Conservation (phyloP, 2,329 filamentous ascomycete species). For the Akanthomyces dipterigenus region DNA sequence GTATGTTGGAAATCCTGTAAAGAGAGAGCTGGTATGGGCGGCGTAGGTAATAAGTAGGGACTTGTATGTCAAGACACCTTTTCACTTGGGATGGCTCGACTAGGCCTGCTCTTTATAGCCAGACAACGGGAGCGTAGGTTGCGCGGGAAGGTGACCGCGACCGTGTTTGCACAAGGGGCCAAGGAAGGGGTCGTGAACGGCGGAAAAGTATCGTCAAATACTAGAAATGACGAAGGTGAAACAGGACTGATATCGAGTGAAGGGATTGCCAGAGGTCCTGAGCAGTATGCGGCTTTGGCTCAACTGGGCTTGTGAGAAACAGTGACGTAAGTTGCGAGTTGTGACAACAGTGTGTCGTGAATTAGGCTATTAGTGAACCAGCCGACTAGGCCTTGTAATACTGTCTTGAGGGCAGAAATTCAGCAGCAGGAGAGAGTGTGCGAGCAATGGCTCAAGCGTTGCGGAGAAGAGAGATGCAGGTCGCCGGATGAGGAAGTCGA, state of each 20-base stretch:
- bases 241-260: background rate
- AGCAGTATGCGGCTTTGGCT: background rate
- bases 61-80: background rate
- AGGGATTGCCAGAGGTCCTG: background rate
- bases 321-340: conserved; percentile 1
- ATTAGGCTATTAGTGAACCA: background rate
- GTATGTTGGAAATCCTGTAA: too few species aligned
- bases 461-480: conserved; percentile 3
- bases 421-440: background rate
- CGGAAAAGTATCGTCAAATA: background rate
- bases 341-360: background rate
- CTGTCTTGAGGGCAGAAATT: background rate
- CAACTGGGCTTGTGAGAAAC: background rate
- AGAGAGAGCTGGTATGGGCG: background rate
- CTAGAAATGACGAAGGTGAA: background rate
- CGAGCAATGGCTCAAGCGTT: background rate
- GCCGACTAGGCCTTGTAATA: background rate
- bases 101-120: conserved; percentile 1
- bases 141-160: background rate
- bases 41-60: background rate
- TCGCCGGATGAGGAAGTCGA: conserved; percentile 2
- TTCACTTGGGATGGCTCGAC: background rate
- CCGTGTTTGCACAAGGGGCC: background rate
- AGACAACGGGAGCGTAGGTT: background rate
- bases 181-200: background rate